Base-by-base conservation (phyloP, 1,139 yeast genomes). In the Nakaseomyces glabratus region DNA sequence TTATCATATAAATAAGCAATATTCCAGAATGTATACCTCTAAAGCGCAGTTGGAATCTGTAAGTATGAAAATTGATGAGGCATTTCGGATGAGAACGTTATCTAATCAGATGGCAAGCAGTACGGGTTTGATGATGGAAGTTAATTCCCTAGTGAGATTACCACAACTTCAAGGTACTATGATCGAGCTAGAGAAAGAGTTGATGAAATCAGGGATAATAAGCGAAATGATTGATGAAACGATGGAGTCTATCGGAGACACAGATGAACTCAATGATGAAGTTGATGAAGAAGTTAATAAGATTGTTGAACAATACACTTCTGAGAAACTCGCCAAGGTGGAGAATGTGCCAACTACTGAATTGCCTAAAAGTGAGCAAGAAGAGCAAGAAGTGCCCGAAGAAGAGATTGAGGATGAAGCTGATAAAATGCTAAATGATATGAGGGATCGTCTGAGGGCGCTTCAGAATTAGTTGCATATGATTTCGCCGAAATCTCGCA, bases 181-280 rank as follows among this genome's bases (percentile, higher is more conserved):
- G 85, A 81, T 80, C 52, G 93, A 80, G 47, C 63, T 93, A 41
- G 82, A 90, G 42, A 79, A 74, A 52, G 98, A 93, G 58, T 68
- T 93, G 52, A 78, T 82, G 73, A 82, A 81, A 56, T 76, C 95
- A 3, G 98, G 98, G 0, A 73, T 93, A 33, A 86, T 93, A 41
- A 86, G 82, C 48, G 98, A 93, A 55, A 90, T 93, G 97, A 77
- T 88, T 58, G 86, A 82, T 38, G 98, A 93, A 53, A 76, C 85
- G 50, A 66, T 90, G 39, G 97, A 88, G 43, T 62, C 71, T 36
- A 66, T 78, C 26, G 74, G 69, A 35, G 85, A 77, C 36, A 84
- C 79, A 42, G 78, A 79, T 35, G 75, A 71, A 34, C 80, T 75
- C 41, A 77, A 72, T 17, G 75, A 69, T 36, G 81, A 71, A 45